Evolutionary conservation across 2,329 filamentous ascomycete species (phyloP).

Genomic region (Talaromyces sp.): DNA sequence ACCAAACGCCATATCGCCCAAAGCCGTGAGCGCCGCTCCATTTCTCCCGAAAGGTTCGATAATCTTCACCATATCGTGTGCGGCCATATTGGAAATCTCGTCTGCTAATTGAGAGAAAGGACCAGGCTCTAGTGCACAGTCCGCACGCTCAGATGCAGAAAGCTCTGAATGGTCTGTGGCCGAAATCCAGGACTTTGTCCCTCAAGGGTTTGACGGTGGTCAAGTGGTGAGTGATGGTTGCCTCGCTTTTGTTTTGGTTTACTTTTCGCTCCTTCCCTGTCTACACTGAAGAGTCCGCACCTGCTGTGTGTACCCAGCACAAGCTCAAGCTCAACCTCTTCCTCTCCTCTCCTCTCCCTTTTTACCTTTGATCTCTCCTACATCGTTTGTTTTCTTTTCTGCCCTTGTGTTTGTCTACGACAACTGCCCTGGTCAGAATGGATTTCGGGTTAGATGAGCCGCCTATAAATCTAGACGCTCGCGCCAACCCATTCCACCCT

Average conservation of each 20-base stretch:
- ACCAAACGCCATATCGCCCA: slow-evolving; percentile 71
- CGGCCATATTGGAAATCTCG: not conserved
- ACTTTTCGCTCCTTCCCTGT: not conserved
- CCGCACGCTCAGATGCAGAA: slow-evolving; percentile 34
- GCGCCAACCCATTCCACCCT: slow-evolving; percentile 23
- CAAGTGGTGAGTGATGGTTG: slow-evolving; percentile 43
- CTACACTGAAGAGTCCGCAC: not conserved
- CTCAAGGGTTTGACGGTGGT: slow-evolving; percentile 48
- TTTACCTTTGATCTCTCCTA: not conserved
- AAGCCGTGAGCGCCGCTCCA: slow-evolving; percentile 77
- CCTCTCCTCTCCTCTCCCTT: not conserved
- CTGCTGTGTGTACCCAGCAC: not conserved
- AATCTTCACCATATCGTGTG: not conserved
- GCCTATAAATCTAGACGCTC: slow-evolving; percentile 20
- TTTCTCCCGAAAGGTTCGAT: slow-evolving; percentile 40
- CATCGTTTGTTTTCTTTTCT: too few species aligned
- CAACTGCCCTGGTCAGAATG: not conserved
- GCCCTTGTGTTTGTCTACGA: not conserved
- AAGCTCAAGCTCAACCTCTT: not conserved
- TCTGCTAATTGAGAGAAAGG: not conserved
- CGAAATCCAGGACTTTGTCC: slow-evolving; percentile 48
- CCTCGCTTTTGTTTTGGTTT: not conserved
- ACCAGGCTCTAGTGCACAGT: slow-evolving; percentile 36
- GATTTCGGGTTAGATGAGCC: slow-evolving; percentile 3
- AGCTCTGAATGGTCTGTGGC: slow-evolving; percentile 43